Evolutionary conservation across 2,329 filamentous ascomycete species (phyloP).

Genomic region (Stachybotrys elegans): DNA sequence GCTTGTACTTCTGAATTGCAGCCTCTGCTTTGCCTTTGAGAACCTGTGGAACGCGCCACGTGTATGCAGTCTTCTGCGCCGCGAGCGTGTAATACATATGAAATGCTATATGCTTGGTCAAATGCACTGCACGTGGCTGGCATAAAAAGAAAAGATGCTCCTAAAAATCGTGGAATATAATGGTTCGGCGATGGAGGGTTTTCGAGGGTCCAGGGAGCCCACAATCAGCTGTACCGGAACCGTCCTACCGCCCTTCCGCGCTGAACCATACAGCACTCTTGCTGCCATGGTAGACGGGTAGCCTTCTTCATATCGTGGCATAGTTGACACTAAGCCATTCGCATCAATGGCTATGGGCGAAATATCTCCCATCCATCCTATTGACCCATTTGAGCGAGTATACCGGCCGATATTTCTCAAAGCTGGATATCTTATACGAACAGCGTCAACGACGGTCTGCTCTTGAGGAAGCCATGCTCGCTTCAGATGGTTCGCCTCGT

Average conservation of each 20-base stretch:
- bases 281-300: background rate
- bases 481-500: background rate
- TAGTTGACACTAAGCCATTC: background rate
- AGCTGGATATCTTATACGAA: background rate
- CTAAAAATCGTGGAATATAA: background rate
- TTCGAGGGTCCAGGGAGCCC: background rate
- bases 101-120: conserved; percentile 2
- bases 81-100: conserved; percentile 1
- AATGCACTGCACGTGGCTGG: conserved; percentile 1
- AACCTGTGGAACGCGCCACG: background rate
- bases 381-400: background rate
- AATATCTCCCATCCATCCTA: background rate
- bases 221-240: conserved; percentile 2
- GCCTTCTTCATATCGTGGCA: background rate
- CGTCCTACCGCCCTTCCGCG: background rate
- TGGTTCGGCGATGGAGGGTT: background rate
- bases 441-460: background rate
- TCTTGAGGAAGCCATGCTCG: background rate
- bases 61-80: background rate
- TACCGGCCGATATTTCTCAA: background rate
- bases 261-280: background rate
- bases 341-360: background rate
- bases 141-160: conserved; percentile 1
- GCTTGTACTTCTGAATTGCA: background rate
- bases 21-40: background rate